These are phyloP conservation scores for Stagonosporopsis rhizophila DNA, from an alignment of 2,329 filamentous ascomycete species.

Conservation along the genomic window DNA sequence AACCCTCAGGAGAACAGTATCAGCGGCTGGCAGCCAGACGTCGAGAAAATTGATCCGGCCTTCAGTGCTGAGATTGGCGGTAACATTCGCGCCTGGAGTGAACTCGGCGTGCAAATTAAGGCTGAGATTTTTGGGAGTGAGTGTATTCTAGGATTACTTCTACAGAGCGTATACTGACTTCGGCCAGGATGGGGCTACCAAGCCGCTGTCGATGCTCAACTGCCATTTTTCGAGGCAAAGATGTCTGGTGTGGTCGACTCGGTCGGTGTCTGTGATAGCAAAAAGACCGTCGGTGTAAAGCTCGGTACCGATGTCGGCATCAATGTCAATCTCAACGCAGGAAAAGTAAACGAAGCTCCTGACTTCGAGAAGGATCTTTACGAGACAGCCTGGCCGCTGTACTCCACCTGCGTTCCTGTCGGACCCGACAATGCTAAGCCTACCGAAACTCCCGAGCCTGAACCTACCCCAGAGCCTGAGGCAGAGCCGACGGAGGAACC, in stretches of 20 bases:
- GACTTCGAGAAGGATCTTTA: constrained; percentile 27
- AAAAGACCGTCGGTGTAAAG: constrained; percentile 28
- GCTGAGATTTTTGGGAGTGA: constrained; percentile 29
- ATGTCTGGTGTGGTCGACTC: constrained; percentile 21
- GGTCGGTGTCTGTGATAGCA: constrained; percentile 25
- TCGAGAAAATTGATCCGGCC: constrained; percentile 27
- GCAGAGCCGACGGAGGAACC: constrained; percentile 12
- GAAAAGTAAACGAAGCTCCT: constrained; percentile 26
- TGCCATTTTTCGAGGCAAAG: constrained; percentile 30
- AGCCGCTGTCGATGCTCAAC: constrained; percentile 28
- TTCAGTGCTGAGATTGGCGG: constrained; percentile 30
- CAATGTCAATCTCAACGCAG: constrained; percentile 32
- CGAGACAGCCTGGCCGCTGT: constrained; percentile 30
- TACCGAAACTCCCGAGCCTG: constrained; percentile 15
- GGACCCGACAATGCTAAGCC: constrained; percentile 26
- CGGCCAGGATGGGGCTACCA: constrained; percentile 29
- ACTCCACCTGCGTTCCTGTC: constrained; percentile 28
- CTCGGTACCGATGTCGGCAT: constrained; percentile 28
- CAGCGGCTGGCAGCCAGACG: constrained; percentile 27
- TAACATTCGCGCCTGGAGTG: constrained; percentile 28
- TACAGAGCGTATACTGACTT: not conserved
- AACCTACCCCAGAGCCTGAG: constrained; percentile 14
- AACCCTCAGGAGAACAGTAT: constrained; percentile 26
- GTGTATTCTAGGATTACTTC: not conserved
- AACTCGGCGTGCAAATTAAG: constrained; percentile 30